Evolutionary conservation across 1,284 basidiomycete species (phyloP), one percentile per base, ranked within the genome.

Genomic region (Heterobasidion parviporum): DNA sequence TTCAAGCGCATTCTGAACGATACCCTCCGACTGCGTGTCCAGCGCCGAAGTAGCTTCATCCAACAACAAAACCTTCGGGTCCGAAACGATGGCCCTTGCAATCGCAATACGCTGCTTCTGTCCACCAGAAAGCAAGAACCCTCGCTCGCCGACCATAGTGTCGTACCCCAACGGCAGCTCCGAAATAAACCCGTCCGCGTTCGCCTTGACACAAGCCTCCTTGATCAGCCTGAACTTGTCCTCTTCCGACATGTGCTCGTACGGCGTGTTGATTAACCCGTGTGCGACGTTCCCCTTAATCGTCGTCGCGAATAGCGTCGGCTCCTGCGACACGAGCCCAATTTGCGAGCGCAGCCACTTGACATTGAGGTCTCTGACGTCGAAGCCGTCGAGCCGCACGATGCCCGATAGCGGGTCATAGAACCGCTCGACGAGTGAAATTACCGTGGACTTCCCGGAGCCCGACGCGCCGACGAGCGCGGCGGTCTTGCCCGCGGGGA

Each of bases 1-100:
- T 69, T 98, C 95, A 53, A 99, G 74, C 12, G 96, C 96, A 65
- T 96, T 88, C 71, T 98, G 94, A 0, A 99, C 96, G 56, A 98
- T 79, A 52, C 90, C 89, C 70, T 99, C 96, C 1, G 83, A 87
- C 67, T 92, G 85, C 1, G 92, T 94, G 70, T 98, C 94, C 8
- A 98, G 78, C 26, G 94, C 94, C 56, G 82, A 85, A 3, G 94
- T 97, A 2, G 94, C 94, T 67, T 94, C 91, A 62, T 94, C 92
- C 44, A 94, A 78, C 9, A 94, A 77, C 14, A 94, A 71, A 52
- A 94, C 88, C 32, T 79, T 77, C 3, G 94, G 94, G 70, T 97
- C 89, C 2, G 92, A 94, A 36, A 97, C 92, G 64, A 97, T 94
- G 8, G 94, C 94, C 54, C 94, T 86, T n/a, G 93, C 93, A 62